Conservation (phyloP, 2,329 filamentous ascomycete species). For the Monosporascus sp. region DNA sequence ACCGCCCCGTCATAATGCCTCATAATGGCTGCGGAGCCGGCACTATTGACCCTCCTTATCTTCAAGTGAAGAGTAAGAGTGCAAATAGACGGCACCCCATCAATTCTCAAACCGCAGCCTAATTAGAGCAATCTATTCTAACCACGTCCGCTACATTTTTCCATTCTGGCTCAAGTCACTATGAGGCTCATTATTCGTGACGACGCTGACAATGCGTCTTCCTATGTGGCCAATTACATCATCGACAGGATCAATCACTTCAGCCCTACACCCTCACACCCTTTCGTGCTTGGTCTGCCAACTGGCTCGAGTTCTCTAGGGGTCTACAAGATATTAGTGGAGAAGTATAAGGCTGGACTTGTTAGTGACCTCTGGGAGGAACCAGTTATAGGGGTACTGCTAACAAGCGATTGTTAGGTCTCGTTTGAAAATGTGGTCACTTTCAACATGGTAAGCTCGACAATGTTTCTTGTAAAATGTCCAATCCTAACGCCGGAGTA, state of each 20-base stretch:
- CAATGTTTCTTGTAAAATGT: not conserved
- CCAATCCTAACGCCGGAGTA: conserved; percentile 26
- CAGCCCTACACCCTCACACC: conserved; percentile 63
- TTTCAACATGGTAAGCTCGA: conserved; percentile 71
- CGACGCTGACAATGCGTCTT: conserved; percentile 60
- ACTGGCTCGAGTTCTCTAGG: conserved; percentile 76
- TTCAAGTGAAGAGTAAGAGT: not conserved
- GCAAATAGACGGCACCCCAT: not conserved
- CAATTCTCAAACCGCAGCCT: conserved; percentile 1
- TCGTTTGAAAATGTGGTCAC: conserved; percentile 86
- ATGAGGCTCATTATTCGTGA: conserved; percentile 85
- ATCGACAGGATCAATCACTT: conserved; percentile 77
- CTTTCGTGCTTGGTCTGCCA: conserved; percentile 77
- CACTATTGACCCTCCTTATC: conserved; percentile 7
- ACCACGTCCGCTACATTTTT: conserved; percentile 11
- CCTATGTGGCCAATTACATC: conserved; percentile 77
- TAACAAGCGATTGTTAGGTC: conserved; percentile 47
- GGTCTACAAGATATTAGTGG: conserved; percentile 72
- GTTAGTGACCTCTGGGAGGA: conserved; percentile 26
- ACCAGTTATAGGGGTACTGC: not conserved
- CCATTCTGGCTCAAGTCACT: conserved; percentile 22
- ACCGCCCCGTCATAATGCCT: conserved; percentile 12
- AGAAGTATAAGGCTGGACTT: conserved; percentile 61
- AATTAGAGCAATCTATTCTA: conserved; percentile 1
- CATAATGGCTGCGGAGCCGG: conserved; percentile 21